phyloP scores from a whole-genome alignment of 106 monocot species.

The Gastrodia elata region DNA sequence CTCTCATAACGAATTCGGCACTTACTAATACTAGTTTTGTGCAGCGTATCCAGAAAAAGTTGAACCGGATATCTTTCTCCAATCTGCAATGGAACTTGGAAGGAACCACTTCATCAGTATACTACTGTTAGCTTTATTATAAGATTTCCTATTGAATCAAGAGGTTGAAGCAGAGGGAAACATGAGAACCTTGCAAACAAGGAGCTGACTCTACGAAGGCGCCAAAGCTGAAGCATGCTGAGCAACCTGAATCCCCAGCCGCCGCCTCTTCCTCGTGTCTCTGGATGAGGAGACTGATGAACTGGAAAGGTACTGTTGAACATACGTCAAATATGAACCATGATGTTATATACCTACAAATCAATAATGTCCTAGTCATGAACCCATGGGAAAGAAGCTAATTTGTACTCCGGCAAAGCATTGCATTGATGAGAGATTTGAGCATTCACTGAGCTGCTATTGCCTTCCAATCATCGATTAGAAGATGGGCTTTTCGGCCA shows the following conservation, averaged over 20 bases:
- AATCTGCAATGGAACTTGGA: slow-evolving; percentile 7
- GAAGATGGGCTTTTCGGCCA: slow-evolving; percentile 33
- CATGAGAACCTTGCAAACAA: slow-evolving; percentile 50
- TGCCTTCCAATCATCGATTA: slow-evolving; percentile 47
- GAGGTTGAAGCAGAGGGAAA: neutral
- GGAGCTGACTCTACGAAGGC: slow-evolving; percentile 54
- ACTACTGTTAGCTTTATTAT: neutral
- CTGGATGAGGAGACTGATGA: slow-evolving; percentile 40
- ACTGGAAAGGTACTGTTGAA: slow-evolving; percentile 58
- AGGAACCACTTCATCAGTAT: neutral
- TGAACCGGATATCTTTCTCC: slow-evolving; percentile 42
- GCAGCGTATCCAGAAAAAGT: slow-evolving; percentile 31
- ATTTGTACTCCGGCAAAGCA: no score
- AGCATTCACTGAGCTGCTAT: no score
- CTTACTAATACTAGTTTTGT: slow-evolving; percentile 27
- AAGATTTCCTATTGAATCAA: neutral
- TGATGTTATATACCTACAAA: slow-evolving; percentile 49
- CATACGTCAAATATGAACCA: slow-evolving; percentile 68
- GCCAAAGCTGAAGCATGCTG: slow-evolving; percentile 63
- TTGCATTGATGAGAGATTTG: no score
- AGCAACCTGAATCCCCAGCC: slow-evolving; percentile 42
- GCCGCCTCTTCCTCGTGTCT: slow-evolving; percentile 15
- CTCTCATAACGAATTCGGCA: neutral
- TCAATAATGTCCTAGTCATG: no score
- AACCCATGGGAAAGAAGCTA: no score